Evolutionary conservation across 805 yeast genomes (phyloP).

Genomic region (Scheffersomyces ergatensis): DNA sequence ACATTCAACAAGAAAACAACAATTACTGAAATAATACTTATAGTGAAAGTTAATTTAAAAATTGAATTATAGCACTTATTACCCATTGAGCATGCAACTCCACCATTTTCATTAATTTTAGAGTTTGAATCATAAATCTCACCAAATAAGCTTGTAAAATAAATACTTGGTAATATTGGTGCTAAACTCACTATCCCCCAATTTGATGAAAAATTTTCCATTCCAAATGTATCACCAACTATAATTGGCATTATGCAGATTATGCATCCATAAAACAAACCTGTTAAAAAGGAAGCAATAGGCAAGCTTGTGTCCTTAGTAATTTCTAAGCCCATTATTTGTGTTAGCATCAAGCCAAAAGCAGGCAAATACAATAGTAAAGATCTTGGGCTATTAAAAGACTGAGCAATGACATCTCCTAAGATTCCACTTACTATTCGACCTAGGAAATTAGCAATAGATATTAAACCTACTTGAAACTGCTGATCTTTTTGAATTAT

Average conservation of each 20-base stretch:
- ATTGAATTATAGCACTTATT: constrained; percentile 44
- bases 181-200: constrained; percentile 73
- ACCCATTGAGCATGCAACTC: constrained; percentile 28
- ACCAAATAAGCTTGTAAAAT: constrained; percentile 65
- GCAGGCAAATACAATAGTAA: constrained; percentile 57
- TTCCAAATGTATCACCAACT: constrained; percentile 71
- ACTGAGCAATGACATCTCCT: constrained; percentile 58
- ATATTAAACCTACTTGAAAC: constrained; percentile 68
- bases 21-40: constrained; percentile 26
- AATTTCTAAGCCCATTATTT: constrained; percentile 42
- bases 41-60: constrained; percentile 34
- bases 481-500: constrained; percentile 59
- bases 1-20: constrained; percentile 16
- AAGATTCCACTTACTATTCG: constrained; percentile 60
- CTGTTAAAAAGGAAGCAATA: constrained; percentile 54
- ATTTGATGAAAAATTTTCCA: constrained; percentile 61
- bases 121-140: constrained; percentile 53
- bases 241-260: constrained; percentile 76
- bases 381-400: constrained; percentile 45
- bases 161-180: constrained; percentile 60
- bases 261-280: constrained; percentile 70
- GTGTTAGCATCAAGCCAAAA: constrained; percentile 46
- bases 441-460: constrained; percentile 66
- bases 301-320: constrained; percentile 39
- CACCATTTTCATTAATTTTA: constrained; percentile 5